Evolutionary conservation across 306 rosid genomes (phyloP).

Genomic region (Medicago arabica): DNA sequence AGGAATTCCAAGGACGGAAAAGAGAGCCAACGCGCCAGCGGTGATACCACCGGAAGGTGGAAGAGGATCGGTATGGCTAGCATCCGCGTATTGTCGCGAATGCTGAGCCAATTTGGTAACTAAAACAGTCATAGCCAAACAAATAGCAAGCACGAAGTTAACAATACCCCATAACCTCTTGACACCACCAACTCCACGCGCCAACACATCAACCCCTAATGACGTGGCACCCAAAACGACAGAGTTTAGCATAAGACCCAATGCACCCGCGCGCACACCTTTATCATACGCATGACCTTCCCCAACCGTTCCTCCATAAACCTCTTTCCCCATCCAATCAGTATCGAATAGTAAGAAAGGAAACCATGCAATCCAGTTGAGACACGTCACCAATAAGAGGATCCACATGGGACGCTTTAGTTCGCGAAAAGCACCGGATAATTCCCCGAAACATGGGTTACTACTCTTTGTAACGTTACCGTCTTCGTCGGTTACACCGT

Average conservation of each 20-base stretch:
- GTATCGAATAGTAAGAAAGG: slow-evolving; percentile 87
- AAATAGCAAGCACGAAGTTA: slow-evolving; percentile 64
- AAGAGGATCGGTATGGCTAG: neutral
- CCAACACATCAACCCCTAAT: slow-evolving; percentile 53
- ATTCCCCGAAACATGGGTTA: slow-evolving; percentile 57
- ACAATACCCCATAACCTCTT: slow-evolving; percentile 82
- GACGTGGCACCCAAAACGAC: slow-evolving; percentile 69
- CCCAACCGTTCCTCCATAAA: slow-evolving; percentile 75
- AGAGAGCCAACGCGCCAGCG: slow-evolving; percentile 74
- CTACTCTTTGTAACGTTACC: neutral
- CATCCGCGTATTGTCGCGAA: slow-evolving; percentile 15
- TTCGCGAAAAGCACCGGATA: slow-evolving; percentile 61
- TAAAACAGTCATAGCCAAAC: slow-evolving; percentile 59
- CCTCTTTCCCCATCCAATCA: slow-evolving; percentile 96
- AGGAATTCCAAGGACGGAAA: slow-evolving; percentile 76
- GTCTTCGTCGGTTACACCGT: neutral
- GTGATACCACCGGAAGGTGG: slow-evolving; percentile 53
- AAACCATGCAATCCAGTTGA: slow-evolving; percentile 93
- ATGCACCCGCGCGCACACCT: slow-evolving; percentile 78
- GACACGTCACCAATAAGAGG: slow-evolving; percentile 73
- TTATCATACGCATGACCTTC: slow-evolving; percentile 51
- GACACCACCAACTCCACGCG: slow-evolving; percentile 70
- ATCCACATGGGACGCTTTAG: slow-evolving; percentile 77
- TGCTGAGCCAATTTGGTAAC: slow-evolving; percentile 69
- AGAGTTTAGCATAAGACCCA: slow-evolving; percentile 82